These are phyloP conservation scores for Prunus dulcis DNA, from an alignment of 306 rosid species.

Conservation along the genomic window DNA sequence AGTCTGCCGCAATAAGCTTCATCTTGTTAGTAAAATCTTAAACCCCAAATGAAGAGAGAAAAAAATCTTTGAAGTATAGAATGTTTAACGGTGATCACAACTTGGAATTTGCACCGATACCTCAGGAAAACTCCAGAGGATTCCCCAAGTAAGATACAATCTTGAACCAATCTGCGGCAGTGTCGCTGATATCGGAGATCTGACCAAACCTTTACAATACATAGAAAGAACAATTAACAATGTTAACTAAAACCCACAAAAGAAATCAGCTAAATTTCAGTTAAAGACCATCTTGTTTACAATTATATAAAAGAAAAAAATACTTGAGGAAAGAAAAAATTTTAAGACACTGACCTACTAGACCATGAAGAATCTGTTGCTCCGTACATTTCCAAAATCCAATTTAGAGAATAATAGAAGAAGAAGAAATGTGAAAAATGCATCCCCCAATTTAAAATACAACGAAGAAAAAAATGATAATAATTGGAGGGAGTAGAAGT, in stretches of 20 bases:
- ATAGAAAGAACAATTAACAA: neutral
- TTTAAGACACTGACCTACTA: conserved; percentile 61
- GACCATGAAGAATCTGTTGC: conserved; percentile 76
- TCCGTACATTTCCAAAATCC: neutral
- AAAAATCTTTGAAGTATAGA: neutral
- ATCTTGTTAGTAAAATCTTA: conserved; percentile 5
- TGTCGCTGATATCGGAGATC: conserved; percentile 83
- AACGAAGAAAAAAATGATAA: neutral
- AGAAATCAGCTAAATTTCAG: neutral
- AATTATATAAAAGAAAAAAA: neutral
- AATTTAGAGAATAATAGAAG: neutral
- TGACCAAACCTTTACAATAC: conserved; percentile 57
- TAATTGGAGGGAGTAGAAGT: neutral
- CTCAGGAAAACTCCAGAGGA: conserved; percentile 88
- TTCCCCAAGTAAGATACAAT: conserved; percentile 72
- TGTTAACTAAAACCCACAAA: neutral
- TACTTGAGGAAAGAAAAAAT: neutral
- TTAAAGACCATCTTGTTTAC: neutral
- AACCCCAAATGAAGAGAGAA: neutral
- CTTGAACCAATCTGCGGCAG: conserved; percentile 82
- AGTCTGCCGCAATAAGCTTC: conserved; percentile 41
- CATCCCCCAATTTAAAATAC: neutral
- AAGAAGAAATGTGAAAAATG: conserved; percentile 5
- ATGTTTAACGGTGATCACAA: neutral
- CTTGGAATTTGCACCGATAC: conserved; percentile 23